Percentiles rank a stretch among this genome's conserved stretches.
These are phyloP conservation scores for Lactarius akahatsu DNA, from an alignment of 768 basidiomycete genomes.

Conservation along the genomic window DNA sequence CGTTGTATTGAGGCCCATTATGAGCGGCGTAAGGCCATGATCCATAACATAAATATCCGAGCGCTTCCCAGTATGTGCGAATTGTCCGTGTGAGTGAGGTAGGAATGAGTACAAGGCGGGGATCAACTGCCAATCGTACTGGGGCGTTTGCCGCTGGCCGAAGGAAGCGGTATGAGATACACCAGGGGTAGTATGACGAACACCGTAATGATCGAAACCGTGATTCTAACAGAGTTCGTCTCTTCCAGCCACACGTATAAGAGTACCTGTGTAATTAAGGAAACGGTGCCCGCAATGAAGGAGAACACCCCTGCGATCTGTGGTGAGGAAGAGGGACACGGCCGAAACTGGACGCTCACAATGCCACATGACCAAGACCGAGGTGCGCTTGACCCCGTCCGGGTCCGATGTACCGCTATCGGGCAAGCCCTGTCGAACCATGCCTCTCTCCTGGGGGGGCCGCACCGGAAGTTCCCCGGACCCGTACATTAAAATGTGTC, in stretches of 20 bases:
- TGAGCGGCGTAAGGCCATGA: too few relatives aligned
- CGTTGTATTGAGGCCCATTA: too few relatives aligned
- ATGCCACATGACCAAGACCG: conserved; percentile 24
- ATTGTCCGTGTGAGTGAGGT: too few relatives aligned
- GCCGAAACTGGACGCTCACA: conserved; percentile 14
- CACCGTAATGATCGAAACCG: conserved; percentile 13
- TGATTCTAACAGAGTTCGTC: conserved; percentile 10
- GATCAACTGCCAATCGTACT: too few relatives aligned
- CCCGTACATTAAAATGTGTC: conserved; percentile 25
- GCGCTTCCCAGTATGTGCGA: too few relatives aligned
- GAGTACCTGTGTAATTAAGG: conserved; percentile 10
- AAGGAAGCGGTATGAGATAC: conserved; percentile 9
- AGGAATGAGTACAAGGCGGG: too few relatives aligned
- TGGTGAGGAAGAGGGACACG: neutral
- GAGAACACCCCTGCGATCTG: conserved; percentile 17
- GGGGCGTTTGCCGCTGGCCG: too few relatives aligned
- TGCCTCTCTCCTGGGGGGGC: conserved; percentile 11
- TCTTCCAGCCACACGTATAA: conserved; percentile 24
- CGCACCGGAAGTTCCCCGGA: conserved; percentile 21
- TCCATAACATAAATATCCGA: too few relatives aligned
- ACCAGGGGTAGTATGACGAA: conserved; percentile 15
- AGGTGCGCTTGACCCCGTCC: conserved; percentile 14
- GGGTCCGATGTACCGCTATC: too few relatives aligned
- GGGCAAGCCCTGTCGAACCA: too few relatives aligned
- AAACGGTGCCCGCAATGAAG: conserved; percentile 3